Percentiles rank a stretch among this genome's conserved stretches.
Evolutionary conservation across 768 basidiomycete genomes (phyloP).

Genomic region (Paxillus involutus): DNA sequence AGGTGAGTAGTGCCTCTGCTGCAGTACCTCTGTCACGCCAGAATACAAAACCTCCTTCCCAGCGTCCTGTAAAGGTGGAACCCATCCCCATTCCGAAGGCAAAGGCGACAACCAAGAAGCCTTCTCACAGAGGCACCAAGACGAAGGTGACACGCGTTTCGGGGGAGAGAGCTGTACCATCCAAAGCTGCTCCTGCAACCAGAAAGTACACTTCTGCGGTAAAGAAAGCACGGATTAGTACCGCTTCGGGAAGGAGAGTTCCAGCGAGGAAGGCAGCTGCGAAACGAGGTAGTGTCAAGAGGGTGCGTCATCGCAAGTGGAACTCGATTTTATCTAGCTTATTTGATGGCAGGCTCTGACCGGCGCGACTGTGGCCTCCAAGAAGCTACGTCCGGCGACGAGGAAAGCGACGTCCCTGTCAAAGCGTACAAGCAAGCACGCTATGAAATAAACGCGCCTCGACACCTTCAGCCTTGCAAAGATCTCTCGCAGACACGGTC

Average conservation of each 20-base stretch:
- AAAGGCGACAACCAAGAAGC: slow-evolving; percentile 1
- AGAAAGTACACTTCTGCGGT: slow-evolving; percentile 25
- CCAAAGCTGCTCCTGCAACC: slow-evolving; percentile 1
- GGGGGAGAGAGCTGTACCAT: neutral
- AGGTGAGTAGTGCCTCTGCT: slow-evolving; percentile 6
- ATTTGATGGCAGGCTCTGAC: slow-evolving; percentile 2
- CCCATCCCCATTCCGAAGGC: neutral
- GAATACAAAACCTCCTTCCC: slow-evolving; percentile 14
- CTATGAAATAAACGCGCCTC: neutral
- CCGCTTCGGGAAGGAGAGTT: slow-evolving; percentile 7
- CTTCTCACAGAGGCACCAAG: neutral
- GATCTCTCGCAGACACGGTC: neutral
- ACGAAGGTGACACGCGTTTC: neutral
- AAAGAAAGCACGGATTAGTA: slow-evolving; percentile 21
- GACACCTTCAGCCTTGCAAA: neutral
- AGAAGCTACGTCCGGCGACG: neutral
- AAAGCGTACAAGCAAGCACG: neutral
- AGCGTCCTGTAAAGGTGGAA: slow-evolving; percentile 2
- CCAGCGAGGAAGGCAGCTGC: slow-evolving; percentile 4
- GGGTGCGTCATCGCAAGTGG: slow-evolving; percentile 3
- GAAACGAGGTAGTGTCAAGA: slow-evolving; percentile 3
- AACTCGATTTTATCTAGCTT: neutral
- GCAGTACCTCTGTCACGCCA: neutral
- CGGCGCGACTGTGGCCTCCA: neutral
- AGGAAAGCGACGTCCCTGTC: neutral